phyloP scores from a whole-genome alignment of 768 basidiomycete genomes.

The Mycena floridula region DNA sequence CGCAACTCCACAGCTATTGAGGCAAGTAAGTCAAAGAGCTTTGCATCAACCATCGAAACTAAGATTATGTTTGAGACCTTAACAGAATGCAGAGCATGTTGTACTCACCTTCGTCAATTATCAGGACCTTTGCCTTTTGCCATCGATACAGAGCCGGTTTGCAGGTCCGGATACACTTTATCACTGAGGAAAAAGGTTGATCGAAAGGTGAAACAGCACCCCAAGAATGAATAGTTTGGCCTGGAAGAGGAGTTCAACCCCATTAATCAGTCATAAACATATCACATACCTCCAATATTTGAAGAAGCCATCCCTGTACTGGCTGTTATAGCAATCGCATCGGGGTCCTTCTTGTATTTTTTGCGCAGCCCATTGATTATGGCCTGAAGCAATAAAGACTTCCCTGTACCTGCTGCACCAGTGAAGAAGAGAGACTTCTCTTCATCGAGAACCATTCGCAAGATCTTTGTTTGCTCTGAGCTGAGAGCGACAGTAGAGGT shows the following conservation, averaged over 20 bases:
- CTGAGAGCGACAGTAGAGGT: no score
- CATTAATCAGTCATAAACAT: neutral
- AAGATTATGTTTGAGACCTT: slow-evolving; percentile 28
- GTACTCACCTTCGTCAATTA: slow-evolving; percentile 48
- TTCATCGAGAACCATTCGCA: no score
- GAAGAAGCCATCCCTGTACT: slow-evolving; percentile 70
- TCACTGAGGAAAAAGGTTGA: slow-evolving; percentile 42
- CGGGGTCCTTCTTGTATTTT: slow-evolving; percentile 36
- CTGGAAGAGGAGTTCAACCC: slow-evolving; percentile 41
- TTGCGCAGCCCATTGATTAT: slow-evolving; percentile 55
- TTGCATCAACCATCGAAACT: slow-evolving; percentile 83
- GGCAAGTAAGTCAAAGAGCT: slow-evolving; percentile 66
- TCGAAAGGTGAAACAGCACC: slow-evolving; percentile 64
- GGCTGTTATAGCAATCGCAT: slow-evolving; percentile 69
- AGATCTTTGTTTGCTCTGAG: no score
- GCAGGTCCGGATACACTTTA: slow-evolving; percentile 53
- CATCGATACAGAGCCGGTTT: slow-evolving; percentile 63
- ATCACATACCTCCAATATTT: slow-evolving; percentile 53
- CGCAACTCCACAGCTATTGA: slow-evolving; percentile 48
- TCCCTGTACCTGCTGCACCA: slow-evolving; percentile 79
- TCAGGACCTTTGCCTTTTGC: slow-evolving; percentile 59
- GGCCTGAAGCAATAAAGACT: slow-evolving; percentile 74
- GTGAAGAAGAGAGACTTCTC: slow-evolving; percentile 90
- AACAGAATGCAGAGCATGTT: neutral
- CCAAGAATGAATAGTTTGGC: slow-evolving; percentile 74